Evolutionary conservation across 306 rosid species (phyloP).

Genomic region (Quercus ilex): DNA sequence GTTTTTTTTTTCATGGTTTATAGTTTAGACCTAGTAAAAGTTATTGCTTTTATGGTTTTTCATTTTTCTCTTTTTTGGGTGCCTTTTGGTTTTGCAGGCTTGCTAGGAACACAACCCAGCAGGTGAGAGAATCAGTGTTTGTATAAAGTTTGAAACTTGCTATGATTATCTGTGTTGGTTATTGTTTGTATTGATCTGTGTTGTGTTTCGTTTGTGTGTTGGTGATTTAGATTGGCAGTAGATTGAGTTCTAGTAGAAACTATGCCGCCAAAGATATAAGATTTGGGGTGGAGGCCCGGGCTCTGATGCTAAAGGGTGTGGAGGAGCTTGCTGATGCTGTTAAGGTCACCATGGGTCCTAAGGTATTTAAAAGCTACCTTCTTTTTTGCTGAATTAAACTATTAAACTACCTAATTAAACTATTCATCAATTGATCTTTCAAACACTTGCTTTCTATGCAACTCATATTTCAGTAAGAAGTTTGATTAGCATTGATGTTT

Average conservation of each 20-base stretch:
- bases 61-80: neutral
- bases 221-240: slow-evolving; percentile 54
- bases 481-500: neutral
- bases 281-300: slow-evolving; percentile 95
- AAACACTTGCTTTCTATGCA: neutral
- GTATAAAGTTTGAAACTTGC: too few relatives aligned
- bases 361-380: slow-evolving; percentile 39
- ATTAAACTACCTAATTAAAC: neutral
- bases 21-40: neutral
- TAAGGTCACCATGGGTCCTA: slow-evolving; percentile 97
- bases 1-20: neutral
- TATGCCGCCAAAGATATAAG: slow-evolving; percentile 87
- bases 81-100: slow-evolving; percentile 40
- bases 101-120: slow-evolving; percentile 61
- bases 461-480: neutral
- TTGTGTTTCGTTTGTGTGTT: slow-evolving; percentile 2
- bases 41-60: neutral
- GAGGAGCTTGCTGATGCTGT: slow-evolving; percentile 96
- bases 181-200: neutral
- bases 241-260: slow-evolving; percentile 68
- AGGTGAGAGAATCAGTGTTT: slow-evolving; percentile 43
- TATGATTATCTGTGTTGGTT: neutral
- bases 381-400: too few relatives aligned
- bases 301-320: slow-evolving; percentile 90
- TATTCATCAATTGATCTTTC: neutral